Percentiles rank a stretch among this genome's conserved stretches.
Conservation (phyloP, 23 red algal genomes). For the Pyropia yezoensis region DNA sequence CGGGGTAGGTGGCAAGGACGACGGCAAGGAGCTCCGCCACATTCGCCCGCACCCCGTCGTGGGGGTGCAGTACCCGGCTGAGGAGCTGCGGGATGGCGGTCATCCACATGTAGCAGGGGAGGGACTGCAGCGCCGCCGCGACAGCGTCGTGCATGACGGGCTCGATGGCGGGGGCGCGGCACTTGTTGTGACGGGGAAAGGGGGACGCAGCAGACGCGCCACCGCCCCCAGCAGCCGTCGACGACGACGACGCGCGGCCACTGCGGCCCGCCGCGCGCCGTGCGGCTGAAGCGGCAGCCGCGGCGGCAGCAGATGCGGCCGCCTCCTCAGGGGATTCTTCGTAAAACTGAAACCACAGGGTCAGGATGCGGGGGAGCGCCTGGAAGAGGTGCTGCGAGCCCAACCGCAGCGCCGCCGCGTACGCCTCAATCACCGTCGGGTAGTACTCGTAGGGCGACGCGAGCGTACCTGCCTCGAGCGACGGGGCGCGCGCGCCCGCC, state of each 20-base stretch:
- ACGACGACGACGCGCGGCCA: no score
- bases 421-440: constrained; percentile 43
- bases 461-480: not conserved
- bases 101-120: constrained; percentile 79
- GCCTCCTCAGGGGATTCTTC: not conserved
- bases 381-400: constrained; percentile 60
- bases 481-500: not conserved
- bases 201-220: no score
- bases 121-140: constrained; percentile 7
- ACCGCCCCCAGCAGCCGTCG: no score
- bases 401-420: constrained; percentile 47
- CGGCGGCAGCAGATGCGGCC: not conserved
- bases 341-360: constrained; percentile 75
- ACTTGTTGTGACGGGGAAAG: not conserved
- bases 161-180: constrained; percentile 5
- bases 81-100: constrained; percentile 81
- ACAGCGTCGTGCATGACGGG: not conserved
- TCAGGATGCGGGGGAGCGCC: constrained; percentile 74
- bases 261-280: no score
- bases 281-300: no score
- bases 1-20: constrained; percentile 36
- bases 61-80: constrained; percentile 46
- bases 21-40: constrained; percentile 38
- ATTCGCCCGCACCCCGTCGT: constrained; percentile 23
- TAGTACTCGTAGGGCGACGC: constrained; percentile 17